Evolutionary conservation across 2,329 filamentous ascomycete genomes (phyloP).

Genomic region (Venturia aucupariae): DNA sequence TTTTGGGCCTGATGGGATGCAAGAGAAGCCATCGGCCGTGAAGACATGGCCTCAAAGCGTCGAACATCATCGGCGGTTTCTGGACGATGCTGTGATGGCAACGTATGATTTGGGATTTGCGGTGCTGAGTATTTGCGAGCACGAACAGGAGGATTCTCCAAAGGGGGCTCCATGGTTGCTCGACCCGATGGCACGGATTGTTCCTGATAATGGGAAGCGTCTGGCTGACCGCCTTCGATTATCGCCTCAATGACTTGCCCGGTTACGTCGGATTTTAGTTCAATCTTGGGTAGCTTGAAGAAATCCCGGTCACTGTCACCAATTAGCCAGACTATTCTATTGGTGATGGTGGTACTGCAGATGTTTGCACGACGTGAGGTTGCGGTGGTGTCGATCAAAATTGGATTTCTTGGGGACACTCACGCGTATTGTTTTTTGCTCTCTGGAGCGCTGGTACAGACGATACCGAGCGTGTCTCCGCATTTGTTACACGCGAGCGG

Average conservation of each 20-base stretch:
- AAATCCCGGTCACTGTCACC: conserved; percentile 27
- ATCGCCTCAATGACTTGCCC: conserved; percentile 17
- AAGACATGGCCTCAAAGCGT: not conserved
- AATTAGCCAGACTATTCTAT: conserved; percentile 14
- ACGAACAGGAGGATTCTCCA: not conserved
- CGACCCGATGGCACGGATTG: not conserved
- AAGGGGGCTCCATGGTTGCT: conserved; percentile 2
- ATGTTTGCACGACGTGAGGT: conserved; percentile 1
- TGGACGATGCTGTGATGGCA: not conserved
- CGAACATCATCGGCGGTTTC: not conserved
- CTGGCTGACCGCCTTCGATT: conserved; percentile 13
- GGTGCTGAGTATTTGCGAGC: not conserved
- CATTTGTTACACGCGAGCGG: conserved; percentile 26
- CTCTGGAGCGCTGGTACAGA: conserved; percentile 23
- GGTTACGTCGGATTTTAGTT: conserved; percentile 27
- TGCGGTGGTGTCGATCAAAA: conserved; percentile 5
- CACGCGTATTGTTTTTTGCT: conserved; percentile 26
- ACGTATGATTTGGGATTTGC: not conserved
- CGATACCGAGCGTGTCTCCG: conserved; percentile 25
- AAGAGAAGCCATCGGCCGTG: not conserved
- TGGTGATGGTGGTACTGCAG: not conserved
- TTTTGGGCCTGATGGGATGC: not conserved
- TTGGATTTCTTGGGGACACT: conserved; percentile 19
- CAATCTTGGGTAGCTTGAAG: conserved; percentile 31
- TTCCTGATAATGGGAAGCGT: conserved; percentile 4